phyloP scores from a whole-genome alignment of 2,329 filamentous ascomycete genomes.

The Ophiostoma quercus region DNA sequence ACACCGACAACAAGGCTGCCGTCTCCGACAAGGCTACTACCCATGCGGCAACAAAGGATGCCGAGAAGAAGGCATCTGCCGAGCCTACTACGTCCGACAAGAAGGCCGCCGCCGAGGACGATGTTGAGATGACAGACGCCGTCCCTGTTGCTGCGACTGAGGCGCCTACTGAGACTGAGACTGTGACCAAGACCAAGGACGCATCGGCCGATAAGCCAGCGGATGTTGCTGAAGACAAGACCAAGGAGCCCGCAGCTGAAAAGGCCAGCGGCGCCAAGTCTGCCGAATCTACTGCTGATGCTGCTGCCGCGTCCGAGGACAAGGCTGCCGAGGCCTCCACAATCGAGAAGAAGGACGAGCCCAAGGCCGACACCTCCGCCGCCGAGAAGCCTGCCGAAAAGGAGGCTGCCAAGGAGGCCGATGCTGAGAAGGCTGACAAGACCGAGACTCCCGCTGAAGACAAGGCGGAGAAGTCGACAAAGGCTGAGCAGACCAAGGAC shows the following conservation, averaged over 20 bases:
- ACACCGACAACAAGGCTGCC: background rate
- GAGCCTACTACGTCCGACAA: background rate
- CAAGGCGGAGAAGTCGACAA: background rate
- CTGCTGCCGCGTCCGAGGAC: background rate
- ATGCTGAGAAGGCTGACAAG: background rate
- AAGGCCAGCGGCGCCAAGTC: background rate
- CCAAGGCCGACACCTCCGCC: background rate
- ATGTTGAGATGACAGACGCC: constrained; percentile 33
- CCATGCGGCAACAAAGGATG: background rate
- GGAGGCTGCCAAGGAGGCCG: background rate
- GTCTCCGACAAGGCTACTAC: background rate
- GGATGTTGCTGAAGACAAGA: background rate
- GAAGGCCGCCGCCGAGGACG: constrained; percentile 6
- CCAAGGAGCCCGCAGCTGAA: background rate
- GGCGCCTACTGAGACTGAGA: background rate
- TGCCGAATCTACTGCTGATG: background rate
- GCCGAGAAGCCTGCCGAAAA: background rate
- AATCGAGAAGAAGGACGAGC: background rate
- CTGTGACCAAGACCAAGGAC: background rate
- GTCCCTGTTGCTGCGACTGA: background rate
- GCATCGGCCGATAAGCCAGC: background rate
- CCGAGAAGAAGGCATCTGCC: background rate
- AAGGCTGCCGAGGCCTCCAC: background rate
- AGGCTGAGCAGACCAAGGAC: background rate
- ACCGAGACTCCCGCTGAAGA: background rate